A percentile compares a stretch with the other conserved stretches of the same genome.
phyloP scores from a whole-genome alignment of 2,329 filamentous ascomycete genomes.

The Zasmidium cellare region DNA sequence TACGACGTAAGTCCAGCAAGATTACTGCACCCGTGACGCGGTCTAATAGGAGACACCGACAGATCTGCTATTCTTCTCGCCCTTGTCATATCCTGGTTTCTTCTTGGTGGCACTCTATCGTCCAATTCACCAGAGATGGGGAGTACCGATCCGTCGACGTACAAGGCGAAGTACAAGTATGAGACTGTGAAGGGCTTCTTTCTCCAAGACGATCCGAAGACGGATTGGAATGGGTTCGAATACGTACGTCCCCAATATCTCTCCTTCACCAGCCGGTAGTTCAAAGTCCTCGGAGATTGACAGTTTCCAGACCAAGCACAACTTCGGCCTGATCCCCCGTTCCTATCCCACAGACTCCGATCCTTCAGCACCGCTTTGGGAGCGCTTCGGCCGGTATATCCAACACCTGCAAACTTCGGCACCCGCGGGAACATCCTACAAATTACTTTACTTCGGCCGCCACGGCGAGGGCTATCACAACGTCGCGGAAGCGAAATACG shows the following conservation, averaged over 20 bases:
- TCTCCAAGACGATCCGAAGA: conserved; percentile 51
- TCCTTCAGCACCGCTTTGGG: conserved; percentile 49
- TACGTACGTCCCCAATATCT: conserved; percentile 40
- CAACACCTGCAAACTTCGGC: conserved; percentile 50
- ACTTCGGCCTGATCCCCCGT: conserved; percentile 52
- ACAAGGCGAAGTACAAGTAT: conserved; percentile 17
- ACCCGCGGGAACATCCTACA: conserved; percentile 56
- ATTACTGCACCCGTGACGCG: not conserved
- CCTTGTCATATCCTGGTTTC: not conserved
- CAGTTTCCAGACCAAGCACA: conserved; percentile 18
- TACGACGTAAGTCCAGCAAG: not conserved
- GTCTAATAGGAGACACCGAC: not conserved
- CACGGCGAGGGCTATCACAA: conserved; percentile 68
- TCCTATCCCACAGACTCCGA: conserved; percentile 35
- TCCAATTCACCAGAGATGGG: not conserved
- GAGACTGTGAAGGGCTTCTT: conserved; percentile 51
- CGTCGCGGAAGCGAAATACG: conserved; percentile 65
- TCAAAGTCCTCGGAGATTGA: too few species aligned
- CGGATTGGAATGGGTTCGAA: conserved; percentile 49
- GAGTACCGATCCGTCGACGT: not conserved
- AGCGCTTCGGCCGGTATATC: conserved; percentile 63
- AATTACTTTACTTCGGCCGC: conserved; percentile 67
- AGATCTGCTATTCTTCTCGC: conserved; percentile 4
- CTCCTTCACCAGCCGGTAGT: too few species aligned
- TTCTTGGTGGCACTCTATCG: not conserved